Conservation (phyloP, 306 rosid genomes). For the Corylus heterophylla region DNA sequence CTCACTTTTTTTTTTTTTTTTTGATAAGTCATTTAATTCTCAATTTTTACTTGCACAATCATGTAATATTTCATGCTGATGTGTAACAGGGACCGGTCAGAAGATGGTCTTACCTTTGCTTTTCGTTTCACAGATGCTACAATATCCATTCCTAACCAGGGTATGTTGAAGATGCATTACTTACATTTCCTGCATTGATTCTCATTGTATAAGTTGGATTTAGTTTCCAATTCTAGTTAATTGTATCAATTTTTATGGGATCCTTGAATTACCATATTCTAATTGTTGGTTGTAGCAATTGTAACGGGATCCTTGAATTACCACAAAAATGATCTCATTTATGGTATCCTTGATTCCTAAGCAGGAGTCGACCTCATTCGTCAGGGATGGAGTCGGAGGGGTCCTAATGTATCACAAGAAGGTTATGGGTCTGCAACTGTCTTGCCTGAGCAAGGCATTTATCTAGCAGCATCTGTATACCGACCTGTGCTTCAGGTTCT, state of each 20-base stretch:
- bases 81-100: conserved; percentile 75
- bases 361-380: conserved; percentile 93
- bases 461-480: conserved; percentile 89
- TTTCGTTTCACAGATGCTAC: conserved; percentile 98
- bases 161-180: conserved; percentile 41
- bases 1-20: neutral
- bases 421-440: conserved; percentile 98
- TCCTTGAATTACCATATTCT: neutral
- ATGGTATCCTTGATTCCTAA: neutral
- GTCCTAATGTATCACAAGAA: conserved; percentile 82
- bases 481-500: conserved; percentile 97
- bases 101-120: conserved; percentile 94
- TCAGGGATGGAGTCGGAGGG: conserved; percentile 95
- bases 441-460: conserved; percentile 98
- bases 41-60: neutral
- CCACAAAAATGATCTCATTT: neutral
- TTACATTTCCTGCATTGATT: neutral
- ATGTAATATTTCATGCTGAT: conserved; percentile 20
- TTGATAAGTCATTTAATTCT: neutral
- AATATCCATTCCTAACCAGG: conserved; percentile 80
- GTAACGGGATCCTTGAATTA: neutral
- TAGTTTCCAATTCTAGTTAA: neutral
- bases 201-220: neutral
- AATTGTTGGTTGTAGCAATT: neutral
- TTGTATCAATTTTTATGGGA: neutral